Base-by-base conservation (phyloP, 2,329 filamentous ascomycete genomes). In the Penicillium sp. region DNA sequence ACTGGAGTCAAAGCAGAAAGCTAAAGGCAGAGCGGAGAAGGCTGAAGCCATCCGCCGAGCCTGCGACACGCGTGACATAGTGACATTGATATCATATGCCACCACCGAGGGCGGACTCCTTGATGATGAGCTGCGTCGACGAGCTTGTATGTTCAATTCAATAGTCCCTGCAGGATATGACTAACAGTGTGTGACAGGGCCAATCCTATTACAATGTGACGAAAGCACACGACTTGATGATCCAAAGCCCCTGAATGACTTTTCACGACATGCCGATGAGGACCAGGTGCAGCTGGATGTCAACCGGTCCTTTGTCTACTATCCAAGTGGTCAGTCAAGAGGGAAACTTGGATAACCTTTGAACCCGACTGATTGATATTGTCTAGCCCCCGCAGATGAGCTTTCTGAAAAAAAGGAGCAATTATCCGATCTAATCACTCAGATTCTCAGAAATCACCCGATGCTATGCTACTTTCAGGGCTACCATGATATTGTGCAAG, bases 401-500 rank as follows among this genome's bases (percentile, higher is more conserved):
- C 80, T 95, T 51, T 78, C 83, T 42, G 70, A 71, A 39, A 87
- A 88, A 66, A 96, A 94, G 68, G 69, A 79, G 48, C 85, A 94
- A 65, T 81, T 99, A 2, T 92, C 86, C 7, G 76, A 84, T 56
- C 79, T 99, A 45, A 97, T 99, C 64, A 83, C 83, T 46, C 81
- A 88, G 58, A 84, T 95, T 13, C 81, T 99, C 41, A 87, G 95
- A 47, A 82, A 82, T 30, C 81, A 95, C 64, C 90, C 92, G 14
- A 86, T 87, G 69, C 83, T 99, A 31, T 90, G 86, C 76, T 99
- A 99, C 75, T 99, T 99, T 72, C 94, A 99, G 76, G 94, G 94
- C 69, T 99, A 95, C 70, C 94, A 99, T 73, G 94, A 99, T 75
- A 97, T 99, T 65, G 94, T 90, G 63, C 95, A 99, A 74, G 94